These are phyloP conservation scores for Cucurbita maxima DNA, from an alignment of 306 rosid genomes.

Conservation along the genomic window DNA sequence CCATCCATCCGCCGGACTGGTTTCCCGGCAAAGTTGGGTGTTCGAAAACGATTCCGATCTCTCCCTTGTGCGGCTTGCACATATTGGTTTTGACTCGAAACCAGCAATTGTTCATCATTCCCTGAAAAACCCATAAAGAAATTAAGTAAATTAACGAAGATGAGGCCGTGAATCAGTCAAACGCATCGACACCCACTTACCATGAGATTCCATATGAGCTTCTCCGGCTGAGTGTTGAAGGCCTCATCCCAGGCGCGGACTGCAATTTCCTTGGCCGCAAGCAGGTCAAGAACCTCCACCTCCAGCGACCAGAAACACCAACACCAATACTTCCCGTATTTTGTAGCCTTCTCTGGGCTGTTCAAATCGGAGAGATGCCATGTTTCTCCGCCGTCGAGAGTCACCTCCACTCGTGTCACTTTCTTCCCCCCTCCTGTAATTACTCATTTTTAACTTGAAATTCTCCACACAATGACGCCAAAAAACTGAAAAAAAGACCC, in stretches of 20 bases:
- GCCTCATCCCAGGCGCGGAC: conserved; percentile 83
- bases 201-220: conserved; percentile 82
- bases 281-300: conserved; percentile 43
- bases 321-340: conserved; percentile 72
- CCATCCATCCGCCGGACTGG: conserved; percentile 86
- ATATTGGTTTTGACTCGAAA: conserved; percentile 50
- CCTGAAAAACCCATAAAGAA: conserved; percentile 18
- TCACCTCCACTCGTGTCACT: conserved; percentile 79
- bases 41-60: conserved; percentile 56
- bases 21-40: conserved; percentile 74
- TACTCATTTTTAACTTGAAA: background rate
- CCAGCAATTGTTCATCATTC: conserved; percentile 96
- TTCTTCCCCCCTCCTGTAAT: conserved; percentile 68
- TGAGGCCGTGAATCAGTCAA: no score
- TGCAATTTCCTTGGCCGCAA: conserved; percentile 52
- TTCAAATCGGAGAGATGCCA: conserved; percentile 50
- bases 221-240: conserved; percentile 71
- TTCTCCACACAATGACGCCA: background rate
- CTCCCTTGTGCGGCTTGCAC: conserved; percentile 47
- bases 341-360: conserved; percentile 45
- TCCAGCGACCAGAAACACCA: conserved; percentile 91
- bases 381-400: conserved; percentile 56
- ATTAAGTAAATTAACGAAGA: background rate
- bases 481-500: background rate
- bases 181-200: conserved; percentile 8